phyloP scores from a whole-genome alignment of 1,284 basidiomycete species.

The Mycosarcoma mackinlayi region DNA sequence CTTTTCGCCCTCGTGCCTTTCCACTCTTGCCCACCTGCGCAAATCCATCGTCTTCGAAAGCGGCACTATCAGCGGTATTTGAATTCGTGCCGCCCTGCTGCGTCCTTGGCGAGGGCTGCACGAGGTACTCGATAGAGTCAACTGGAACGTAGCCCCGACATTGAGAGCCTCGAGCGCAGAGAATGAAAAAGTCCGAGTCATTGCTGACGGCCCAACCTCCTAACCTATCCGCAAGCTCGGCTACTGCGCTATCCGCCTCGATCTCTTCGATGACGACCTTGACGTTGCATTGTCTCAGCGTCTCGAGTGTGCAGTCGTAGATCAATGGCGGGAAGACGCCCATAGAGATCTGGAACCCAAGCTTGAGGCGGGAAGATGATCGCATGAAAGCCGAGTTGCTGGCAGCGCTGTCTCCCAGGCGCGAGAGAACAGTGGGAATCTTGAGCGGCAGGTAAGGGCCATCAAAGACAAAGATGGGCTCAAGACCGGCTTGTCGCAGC shows the following conservation, averaged over 20 bases:
- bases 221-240: constrained; percentile 48
- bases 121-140: constrained; percentile 50
- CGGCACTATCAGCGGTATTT: neutral
- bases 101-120: constrained; percentile 17
- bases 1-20: constrained; percentile 22
- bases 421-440: constrained; percentile 38
- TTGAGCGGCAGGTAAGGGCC: constrained; percentile 54
- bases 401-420: constrained; percentile 25
- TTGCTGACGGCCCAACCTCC: constrained; percentile 55
- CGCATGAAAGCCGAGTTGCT: constrained; percentile 54
- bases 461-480: constrained; percentile 61
- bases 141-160: constrained; percentile 56
- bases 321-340: constrained; percentile 49
- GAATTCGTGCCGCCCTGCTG: neutral
- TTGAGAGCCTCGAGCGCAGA: constrained; percentile 50
- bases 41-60: constrained; percentile 55
- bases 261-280: constrained; percentile 45
- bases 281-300: constrained; percentile 32
- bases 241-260: constrained; percentile 60
- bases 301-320: constrained; percentile 42
- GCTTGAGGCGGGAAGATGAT: constrained; percentile 37
- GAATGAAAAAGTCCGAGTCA: constrained; percentile 61
- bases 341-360: constrained; percentile 41
- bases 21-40: constrained; percentile 39
- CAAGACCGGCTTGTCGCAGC: constrained; percentile 32